Base-by-base conservation (phyloP, 1,139 yeast species). In the Geotrichum phurueaensis region DNA sequence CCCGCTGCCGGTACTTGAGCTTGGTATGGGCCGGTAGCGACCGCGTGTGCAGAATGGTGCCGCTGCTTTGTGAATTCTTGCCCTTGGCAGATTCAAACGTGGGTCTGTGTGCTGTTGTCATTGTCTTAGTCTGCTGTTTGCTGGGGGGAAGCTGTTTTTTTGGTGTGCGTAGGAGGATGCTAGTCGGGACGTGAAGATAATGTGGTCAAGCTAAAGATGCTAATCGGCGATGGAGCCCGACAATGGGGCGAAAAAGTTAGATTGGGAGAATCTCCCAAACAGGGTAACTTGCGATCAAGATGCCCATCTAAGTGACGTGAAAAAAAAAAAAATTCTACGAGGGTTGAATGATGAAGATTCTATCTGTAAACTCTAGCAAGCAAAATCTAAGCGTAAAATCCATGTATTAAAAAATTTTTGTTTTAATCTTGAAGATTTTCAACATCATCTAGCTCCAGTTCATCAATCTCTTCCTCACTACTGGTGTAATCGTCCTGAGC, bases 51-150 rank as follows among this genome's bases (percentile, higher is more conserved):
- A 78, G 73, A 13, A 86, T 88, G 51, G 81, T 71, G 18, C 75
- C 79, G 29, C 59, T 75, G 60, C 53, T 80, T 71, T 48, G 78
- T 74, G 61, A 72, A 69, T 58, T 80, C 77, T 66, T 83, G 3
- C 97, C 97, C 67, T 84, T 81, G 61, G 96, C 91, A 63, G 94
- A 89, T 69, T 91, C 97, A 64, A 89, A 80, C 9, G 96, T 89
- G 0, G 97, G 97, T 71, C 96, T 81, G 70, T 89, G 96, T 56
- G 95, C 94, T 1, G 96, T 86, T 1, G 96, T 87, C 96, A 89
- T 89, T 25, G 25, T 60, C 43, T 9, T 18, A 15, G 6, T 3
- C 31, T 27, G 31, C 9, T 27, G 9, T 27, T 27, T 27, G 31
- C 12, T 25, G 6, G 31, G n/a, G 5, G 18, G 3, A 1, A 2